These are phyloP conservation scores for Knoxia roxburghii DNA, from an alignment of 257 asterid species.

Conservation along the genomic window DNA sequence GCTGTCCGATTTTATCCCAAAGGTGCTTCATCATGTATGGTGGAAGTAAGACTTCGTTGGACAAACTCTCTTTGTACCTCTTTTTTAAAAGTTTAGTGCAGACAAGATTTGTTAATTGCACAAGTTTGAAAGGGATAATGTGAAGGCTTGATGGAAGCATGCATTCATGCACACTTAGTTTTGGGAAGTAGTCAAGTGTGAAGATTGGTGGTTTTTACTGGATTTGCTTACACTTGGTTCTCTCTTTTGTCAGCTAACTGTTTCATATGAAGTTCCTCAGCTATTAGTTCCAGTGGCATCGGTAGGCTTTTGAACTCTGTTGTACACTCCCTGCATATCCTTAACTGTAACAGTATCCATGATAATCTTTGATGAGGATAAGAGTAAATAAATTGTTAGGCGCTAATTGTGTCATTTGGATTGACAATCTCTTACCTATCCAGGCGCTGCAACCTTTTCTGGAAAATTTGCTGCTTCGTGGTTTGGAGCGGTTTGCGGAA, in stretches of 20 bases:
- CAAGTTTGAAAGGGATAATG: not conserved
- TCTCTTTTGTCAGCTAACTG: slow-evolving; percentile 65
- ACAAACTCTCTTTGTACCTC: slow-evolving; percentile 8
- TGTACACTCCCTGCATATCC: not conserved
- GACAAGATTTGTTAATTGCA: not conserved
- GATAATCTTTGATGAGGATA: too few species aligned
- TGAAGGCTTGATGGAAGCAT: not conserved
- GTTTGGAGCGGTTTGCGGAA: slow-evolving; percentile 55
- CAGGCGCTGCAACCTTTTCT: slow-evolving; percentile 85
- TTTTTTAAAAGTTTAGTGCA: too few species aligned
- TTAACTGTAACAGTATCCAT: not conserved
- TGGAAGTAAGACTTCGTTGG: slow-evolving; percentile 55
- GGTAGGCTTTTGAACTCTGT: slow-evolving; percentile 39
- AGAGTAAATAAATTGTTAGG: too few species aligned
- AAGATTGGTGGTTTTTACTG: not conserved
- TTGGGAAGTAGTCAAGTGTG: not conserved
- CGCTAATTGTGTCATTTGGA: not conserved
- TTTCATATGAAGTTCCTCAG: slow-evolving; percentile 93
- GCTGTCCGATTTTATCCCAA: slow-evolving; percentile 87
- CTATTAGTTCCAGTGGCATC: slow-evolving; percentile 87
- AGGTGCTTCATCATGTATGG: slow-evolving; percentile 63
- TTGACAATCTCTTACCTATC: slow-evolving; percentile 5
- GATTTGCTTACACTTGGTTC: slow-evolving; percentile 13
- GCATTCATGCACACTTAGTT: not conserved
- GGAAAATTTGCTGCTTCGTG: slow-evolving; percentile 58